Percentiles rank a stretch among this genome's conserved stretches.
phyloP scores from a whole-genome alignment of 75 land plant genomes.

The Chamaecyparis obtusa region DNA sequence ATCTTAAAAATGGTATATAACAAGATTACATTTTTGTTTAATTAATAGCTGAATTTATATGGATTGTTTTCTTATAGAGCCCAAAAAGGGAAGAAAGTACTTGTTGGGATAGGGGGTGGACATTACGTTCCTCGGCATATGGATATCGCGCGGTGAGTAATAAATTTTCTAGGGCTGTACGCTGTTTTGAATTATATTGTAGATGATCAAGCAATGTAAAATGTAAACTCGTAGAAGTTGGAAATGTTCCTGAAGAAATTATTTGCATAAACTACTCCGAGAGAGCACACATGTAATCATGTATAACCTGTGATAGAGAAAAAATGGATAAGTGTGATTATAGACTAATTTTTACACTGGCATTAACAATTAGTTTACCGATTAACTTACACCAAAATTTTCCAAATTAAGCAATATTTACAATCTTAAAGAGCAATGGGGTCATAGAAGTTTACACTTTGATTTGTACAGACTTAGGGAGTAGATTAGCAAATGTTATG shows the following conservation, averaged over 20 bases:
- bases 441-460: no score
- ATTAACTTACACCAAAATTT: no score
- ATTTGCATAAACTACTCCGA: conserved; percentile 1
- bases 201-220: not conserved
- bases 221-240: not conserved
- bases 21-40: not conserved
- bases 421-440: no score
- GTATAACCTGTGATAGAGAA: no score
- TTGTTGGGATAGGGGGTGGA: conserved; percentile 87
- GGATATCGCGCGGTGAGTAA: conserved; percentile 69
- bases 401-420: no score
- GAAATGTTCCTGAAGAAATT: not conserved
- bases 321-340: no score
- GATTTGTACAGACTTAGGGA: no score
- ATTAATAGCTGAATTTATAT: not conserved
- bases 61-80: conserved; percentile 19
- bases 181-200: not conserved
- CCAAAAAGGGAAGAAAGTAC: conserved; percentile 43
- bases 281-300: not conserved
- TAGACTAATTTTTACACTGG: no score
- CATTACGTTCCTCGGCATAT: conserved; percentile 89
- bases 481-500: no score
- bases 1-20: not conserved
- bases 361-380: no score
- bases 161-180: not conserved